Conservation (phyloP, 306 rosid species). For the Herpetospermum pedunculosum region DNA sequence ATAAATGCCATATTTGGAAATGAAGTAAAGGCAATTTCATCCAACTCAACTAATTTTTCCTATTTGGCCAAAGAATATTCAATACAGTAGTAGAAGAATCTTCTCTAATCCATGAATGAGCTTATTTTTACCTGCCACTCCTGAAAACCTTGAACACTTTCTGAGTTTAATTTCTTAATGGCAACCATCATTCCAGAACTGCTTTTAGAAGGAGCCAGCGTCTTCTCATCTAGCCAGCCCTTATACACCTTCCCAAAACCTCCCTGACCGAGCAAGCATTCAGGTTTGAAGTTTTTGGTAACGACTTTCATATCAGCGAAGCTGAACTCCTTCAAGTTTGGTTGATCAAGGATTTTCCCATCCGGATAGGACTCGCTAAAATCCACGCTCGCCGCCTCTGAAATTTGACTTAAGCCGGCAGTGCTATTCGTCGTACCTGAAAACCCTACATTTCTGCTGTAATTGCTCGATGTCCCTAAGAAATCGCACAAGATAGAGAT, state of each 20-base stretch:
- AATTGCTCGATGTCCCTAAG: constrained; percentile 29
- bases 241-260: constrained; percentile 86
- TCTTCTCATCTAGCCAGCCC: constrained; percentile 66
- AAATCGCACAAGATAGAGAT: not conserved
- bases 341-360: constrained; percentile 36
- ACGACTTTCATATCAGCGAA: constrained; percentile 50
- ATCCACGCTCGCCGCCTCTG: constrained; percentile 39
- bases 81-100: not conserved
- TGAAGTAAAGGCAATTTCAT: not conserved
- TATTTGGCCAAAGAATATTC: not conserved
- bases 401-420: constrained; percentile 37
- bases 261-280: constrained; percentile 63
- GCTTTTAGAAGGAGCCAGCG: constrained; percentile 45
- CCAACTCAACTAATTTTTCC: not conserved
- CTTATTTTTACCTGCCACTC: constrained; percentile 64
- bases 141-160: constrained; percentile 64
- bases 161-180: constrained; percentile 54
- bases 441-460: constrained; percentile 21
- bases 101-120: not conserved
- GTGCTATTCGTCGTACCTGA: constrained; percentile 40
- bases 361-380: constrained; percentile 11
- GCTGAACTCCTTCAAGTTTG: constrained; percentile 49
- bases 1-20: not conserved
- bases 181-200: constrained; percentile 59
- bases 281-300: constrained; percentile 45